Percentiles rank a stretch among this genome's conserved stretches.
Evolutionary conservation across 768 basidiomycete genomes (phyloP).

Genomic region (Boletellus sp.): DNA sequence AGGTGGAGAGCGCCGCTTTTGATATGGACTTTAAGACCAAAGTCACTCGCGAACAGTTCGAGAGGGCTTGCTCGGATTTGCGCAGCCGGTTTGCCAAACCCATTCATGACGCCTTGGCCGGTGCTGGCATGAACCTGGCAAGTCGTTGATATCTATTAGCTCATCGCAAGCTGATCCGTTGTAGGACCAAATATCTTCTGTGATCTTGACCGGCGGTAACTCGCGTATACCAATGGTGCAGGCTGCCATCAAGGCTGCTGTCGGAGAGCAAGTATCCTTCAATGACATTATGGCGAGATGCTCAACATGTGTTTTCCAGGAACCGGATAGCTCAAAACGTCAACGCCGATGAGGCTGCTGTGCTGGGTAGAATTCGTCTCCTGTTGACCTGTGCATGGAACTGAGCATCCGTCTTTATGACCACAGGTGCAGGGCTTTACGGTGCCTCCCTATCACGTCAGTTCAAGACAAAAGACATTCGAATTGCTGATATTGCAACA

Average conservation of each 20-base stretch:
- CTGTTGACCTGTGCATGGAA: neutral
- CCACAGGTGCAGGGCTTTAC: slow-evolving; percentile 75
- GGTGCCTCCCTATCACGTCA: slow-evolving; percentile 85
- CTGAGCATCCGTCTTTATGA: slow-evolving; percentile 1
- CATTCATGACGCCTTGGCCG: slow-evolving; percentile 66
- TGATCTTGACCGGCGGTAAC: slow-evolving; percentile 90
- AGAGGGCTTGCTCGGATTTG: slow-evolving; percentile 66
- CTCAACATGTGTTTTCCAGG: slow-evolving; percentile 31
- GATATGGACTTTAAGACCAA: slow-evolving; percentile 88
- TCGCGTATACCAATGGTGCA: slow-evolving; percentile 93
- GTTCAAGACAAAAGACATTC: slow-evolving; percentile 94
- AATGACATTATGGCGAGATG: neutral
- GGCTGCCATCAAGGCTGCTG: slow-evolving; percentile 66
- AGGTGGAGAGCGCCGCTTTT: slow-evolving; percentile 86
- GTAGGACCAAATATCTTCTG: slow-evolving; percentile 78
- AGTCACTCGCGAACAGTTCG: slow-evolving; percentile 75
- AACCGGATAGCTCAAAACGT: slow-evolving; percentile 91
- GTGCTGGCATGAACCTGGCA: slow-evolving; percentile 66
- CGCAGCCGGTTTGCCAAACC: slow-evolving; percentile 62
- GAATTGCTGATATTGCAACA: slow-evolving; percentile 66
- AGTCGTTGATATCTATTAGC: slow-evolving; percentile 14
- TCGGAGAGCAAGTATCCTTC: slow-evolving; percentile 62
- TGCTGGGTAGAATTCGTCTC: slow-evolving; percentile 53
- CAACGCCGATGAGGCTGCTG: slow-evolving; percentile 95
- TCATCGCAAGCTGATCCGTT: neutral